Base-by-base conservation (phyloP, 768 basidiomycete genomes). In the Suillus subaureus region DNA sequence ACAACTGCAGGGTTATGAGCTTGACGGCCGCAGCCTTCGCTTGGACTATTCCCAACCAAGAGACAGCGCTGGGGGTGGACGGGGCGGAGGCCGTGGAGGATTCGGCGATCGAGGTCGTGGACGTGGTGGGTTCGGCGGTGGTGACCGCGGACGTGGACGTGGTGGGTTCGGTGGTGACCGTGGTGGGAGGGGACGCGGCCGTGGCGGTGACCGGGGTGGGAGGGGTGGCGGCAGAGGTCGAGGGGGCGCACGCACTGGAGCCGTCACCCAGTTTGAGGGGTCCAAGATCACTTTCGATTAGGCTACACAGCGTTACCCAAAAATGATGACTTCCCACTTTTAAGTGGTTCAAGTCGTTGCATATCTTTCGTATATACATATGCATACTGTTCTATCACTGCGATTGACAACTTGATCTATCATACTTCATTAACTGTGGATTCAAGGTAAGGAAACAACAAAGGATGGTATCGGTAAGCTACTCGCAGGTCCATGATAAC, bases 21-120 rank as follows among this genome's bases (percentile, higher is more conserved):
- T 97, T 60, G 92, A 89, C 39, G 97, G 97, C 6, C 87, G 97
- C 61, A 70, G 79, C 35, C 81, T 97, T 67, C 85, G 97, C 62
- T 78, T 98, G 54, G 96, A 99, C 79, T 95, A 85, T 80, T 91
- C 93, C 28, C 90, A 92, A 73, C 94, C 94, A 13, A 82, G 93
- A 71, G 91, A 93, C 70, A 76, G 78, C 42, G 79, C 81, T 56
- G 87, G 85, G 63, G 75, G 78, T 18, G 82, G 83, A 54, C 78
- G 76, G 37, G 72, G 76, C 21, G 70, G 77, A 7, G 72, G 77
- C 67, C 68, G 75, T 43, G 74, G 73, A 8, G 71, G 74, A 63
- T 67, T 54, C 51, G 62, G 47, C 52, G 77, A 71, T 37, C 72
- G 76, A 60, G 58, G 58, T 60, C 58, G 58, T 7, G 75, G 68